These are phyloP conservation scores for Cordyceps cicadae DNA, from an alignment of 2,329 filamentous ascomycete species.

Conservation along the genomic window DNA sequence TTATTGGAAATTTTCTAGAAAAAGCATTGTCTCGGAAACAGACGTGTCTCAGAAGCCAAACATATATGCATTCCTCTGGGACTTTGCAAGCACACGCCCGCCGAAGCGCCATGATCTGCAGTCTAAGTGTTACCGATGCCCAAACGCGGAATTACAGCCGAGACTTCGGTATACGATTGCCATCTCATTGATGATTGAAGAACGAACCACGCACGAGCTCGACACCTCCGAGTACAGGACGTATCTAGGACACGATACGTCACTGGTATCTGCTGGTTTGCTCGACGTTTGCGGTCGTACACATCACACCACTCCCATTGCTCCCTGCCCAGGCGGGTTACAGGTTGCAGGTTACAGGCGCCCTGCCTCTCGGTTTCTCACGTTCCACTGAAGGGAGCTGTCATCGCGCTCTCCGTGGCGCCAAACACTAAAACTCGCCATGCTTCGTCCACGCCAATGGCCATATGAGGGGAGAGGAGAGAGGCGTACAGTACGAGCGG, in stretches of 20 bases:
- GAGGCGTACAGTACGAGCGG: conserved; percentile 6
- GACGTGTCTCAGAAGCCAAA: no score
- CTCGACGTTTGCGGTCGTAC: not conserved
- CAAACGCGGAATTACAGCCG: not conserved
- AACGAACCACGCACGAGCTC: not conserved
- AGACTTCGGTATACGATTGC: not conserved
- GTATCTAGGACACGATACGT: not conserved
- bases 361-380: not conserved
- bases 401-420: not conserved
- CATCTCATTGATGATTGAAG: no score
- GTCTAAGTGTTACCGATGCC: not conserved
- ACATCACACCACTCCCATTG: not conserved
- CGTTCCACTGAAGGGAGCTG: not conserved
- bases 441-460: not conserved
- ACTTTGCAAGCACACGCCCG: not conserved
- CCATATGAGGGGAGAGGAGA: not conserved
- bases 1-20: not conserved
- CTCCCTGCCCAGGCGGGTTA: not conserved
- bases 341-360: not conserved
- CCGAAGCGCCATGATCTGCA: not conserved
- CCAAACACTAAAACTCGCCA: not conserved
- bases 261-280: not conserved
- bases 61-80: not conserved
- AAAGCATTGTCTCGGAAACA: not conserved
- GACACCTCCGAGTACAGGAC: no score